These are phyloP conservation scores for Neostapfia colusana DNA, from an alignment of 176 grass and related monocot species.

Conservation along the genomic window DNA sequence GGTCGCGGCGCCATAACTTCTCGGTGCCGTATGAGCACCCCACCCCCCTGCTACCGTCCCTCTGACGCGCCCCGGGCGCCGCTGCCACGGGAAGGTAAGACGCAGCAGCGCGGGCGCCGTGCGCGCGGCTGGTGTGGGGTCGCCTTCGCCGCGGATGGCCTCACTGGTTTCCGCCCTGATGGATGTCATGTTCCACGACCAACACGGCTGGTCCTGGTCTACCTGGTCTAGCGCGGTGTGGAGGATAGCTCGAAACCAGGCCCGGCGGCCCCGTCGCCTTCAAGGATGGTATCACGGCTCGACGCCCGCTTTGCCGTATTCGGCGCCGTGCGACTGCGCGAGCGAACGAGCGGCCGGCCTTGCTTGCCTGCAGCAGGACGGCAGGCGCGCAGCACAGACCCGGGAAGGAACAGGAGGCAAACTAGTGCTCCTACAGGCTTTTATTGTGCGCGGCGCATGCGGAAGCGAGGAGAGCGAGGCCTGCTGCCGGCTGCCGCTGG, in stretches of 20 bases:
- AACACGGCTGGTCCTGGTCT: background rate
- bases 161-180: background rate
- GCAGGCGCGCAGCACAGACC: background rate
- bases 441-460: background rate
- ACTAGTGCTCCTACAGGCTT: background rate
- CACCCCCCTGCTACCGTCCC: background rate
- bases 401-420: background rate
- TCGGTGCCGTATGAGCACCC: background rate
- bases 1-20: constrained; percentile 15
- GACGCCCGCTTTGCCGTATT: background rate
- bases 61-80: background rate
- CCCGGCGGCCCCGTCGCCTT: background rate
- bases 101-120: background rate
- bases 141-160: too few relatives aligned
- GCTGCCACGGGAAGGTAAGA: background rate
- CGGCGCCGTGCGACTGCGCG: constrained; percentile 36
- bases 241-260: too few relatives aligned
- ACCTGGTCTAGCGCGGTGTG: too few relatives aligned
- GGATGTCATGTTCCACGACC: constrained; percentile 6
- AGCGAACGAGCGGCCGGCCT: background rate
- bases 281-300: background rate
- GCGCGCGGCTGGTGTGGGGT: background rate
- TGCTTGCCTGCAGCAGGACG: background rate
- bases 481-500: background rate
- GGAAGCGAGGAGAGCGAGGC: too few relatives aligned